These are phyloP conservation scores for Poa pratensis DNA, from an alignment of 176 grass and related monocot species.

Conservation along the genomic window DNA sequence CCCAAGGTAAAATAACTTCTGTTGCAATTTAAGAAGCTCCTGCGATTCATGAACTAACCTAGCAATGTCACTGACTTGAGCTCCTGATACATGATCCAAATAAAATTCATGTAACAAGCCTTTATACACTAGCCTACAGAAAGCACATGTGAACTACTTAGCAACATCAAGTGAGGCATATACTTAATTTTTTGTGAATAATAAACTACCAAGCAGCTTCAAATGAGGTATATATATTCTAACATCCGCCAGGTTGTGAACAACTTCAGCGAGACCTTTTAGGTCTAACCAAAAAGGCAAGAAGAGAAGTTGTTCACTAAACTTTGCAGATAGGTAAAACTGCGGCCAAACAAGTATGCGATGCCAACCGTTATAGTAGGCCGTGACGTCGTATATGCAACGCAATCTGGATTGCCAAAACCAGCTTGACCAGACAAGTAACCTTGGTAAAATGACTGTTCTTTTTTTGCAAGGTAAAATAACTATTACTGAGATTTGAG, in stretches of 20 bases:
- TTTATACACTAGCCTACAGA: background rate
- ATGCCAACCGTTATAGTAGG: conserved; percentile 13
- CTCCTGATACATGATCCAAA: background rate
- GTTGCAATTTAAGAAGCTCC: background rate
- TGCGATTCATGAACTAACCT: conserved; percentile 12
- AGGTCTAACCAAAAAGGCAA: conserved; percentile 1
- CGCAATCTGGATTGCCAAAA: background rate
- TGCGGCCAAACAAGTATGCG: background rate
- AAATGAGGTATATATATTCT: conserved; percentile 2
- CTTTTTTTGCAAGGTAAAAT: background rate
- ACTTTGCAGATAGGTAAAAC: conserved; percentile 1
- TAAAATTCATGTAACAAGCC: conserved; percentile 3
- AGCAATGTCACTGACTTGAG: background rate
- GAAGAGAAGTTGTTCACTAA: background rate
- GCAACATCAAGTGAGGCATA: background rate
- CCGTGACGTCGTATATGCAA: background rate
- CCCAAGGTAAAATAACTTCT: background rate
- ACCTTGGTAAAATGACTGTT: background rate
- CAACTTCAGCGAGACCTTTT: conserved; percentile 21
- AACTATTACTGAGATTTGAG: background rate
- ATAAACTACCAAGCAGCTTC: background rate
- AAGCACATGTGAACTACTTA: background rate
- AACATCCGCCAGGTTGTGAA: conserved; percentile 3
- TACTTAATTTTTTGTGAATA: background rate
- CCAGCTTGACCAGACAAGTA: background rate